Base-by-base conservation (phyloP, 2,329 filamentous ascomycete species). In the Chrysosporium queenslandicum region DNA sequence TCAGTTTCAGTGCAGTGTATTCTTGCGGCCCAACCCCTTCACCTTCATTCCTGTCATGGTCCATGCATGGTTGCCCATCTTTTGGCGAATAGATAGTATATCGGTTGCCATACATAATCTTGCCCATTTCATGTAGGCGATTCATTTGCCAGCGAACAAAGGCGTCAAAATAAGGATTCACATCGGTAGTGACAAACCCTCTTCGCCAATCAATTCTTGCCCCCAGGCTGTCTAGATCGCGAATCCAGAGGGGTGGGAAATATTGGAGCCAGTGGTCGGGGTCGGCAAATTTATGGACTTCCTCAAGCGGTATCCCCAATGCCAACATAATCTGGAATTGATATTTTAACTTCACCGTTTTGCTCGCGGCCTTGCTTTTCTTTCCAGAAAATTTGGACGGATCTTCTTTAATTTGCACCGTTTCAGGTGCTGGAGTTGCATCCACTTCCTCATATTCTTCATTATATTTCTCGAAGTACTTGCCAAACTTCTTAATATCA, bases 101-200 rank as follows among this genome's bases (percentile, higher is more conserved):
- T 62, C 89, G 77, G 74, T 88, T 92, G 52, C 88, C 89, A 63
- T 92, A 94, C 71, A 90, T 87, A 71, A 97, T 91, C 76, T 96
- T 97, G 63, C 86, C 80, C 56, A 95, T 74, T 66, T 92, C 86
- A 70, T 86, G 87, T 48, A 97, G 78, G 58, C 87, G 85, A 67
- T 86, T 90, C 87, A 97, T 96, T 72, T 97, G 92, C 92, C 92
- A 98, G 63, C 87, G 77, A 37, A 97, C 85, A 64, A 98, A 98
- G 3, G 87, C 80, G 66, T 98, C 91, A 67, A 94, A 98, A 74
- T 92, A 97, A 3, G 88, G 89, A 71, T 98, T 98, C 32, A 88
- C 89, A 61, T 96, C 89, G 2, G 92, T 98, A 5, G 92, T 98
- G 58, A 97, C 85, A 59, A 98, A 87, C 34, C 86, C 85, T 67